A percentile compares a stretch with the other conserved stretches of the same genome.
These are phyloP conservation scores for Colletotrichum sp. DNA, from an alignment of 2,329 filamentous ascomycete species.

Conservation along the genomic window DNA sequence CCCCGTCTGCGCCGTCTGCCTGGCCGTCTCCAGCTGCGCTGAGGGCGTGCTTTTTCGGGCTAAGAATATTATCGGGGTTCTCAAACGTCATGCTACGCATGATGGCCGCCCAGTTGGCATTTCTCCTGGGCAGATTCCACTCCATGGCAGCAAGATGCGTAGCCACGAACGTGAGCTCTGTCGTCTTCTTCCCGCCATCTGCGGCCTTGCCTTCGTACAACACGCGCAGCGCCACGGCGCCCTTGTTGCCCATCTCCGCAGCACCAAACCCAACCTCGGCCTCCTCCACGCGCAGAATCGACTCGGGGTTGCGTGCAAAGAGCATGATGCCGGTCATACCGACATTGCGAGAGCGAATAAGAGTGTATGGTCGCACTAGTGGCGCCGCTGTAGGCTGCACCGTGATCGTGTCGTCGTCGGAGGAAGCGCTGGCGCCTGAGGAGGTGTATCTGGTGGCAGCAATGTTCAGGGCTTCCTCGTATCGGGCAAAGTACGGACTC, in stretches of 20 bases:
- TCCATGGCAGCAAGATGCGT: conserved; percentile 93
- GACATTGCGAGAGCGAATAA: conserved; percentile 74
- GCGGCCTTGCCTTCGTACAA: conserved; percentile 53
- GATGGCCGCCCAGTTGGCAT: conserved; percentile 87
- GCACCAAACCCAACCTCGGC: conserved; percentile 85
- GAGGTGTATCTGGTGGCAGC: conserved; percentile 55
- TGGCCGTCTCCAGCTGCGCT: conserved; percentile 16
- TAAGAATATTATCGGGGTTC: conserved; percentile 49
- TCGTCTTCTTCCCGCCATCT: conserved; percentile 36
- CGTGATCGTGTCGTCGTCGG: conserved; percentile 20
- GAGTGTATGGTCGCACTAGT: conserved; percentile 62
- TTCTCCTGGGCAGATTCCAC: conserved; percentile 74
- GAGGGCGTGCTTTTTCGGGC: conserved; percentile 7
- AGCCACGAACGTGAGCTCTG: conserved; percentile 83
- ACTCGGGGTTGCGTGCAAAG: conserved; percentile 71
- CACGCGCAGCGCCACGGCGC: conserved; percentile 81
- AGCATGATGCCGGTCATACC: conserved; percentile 92
- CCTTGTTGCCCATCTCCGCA: conserved; percentile 94
- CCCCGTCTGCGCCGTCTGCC: conserved; percentile 30
- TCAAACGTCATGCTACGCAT: conserved; percentile 81
- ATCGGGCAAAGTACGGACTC: conserved; percentile 74
- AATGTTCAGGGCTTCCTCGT: conserved; percentile 73
- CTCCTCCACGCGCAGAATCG: conserved; percentile 71
- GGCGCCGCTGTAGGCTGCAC: conserved; percentile 18
- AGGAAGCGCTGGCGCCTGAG: conserved; percentile 4